These are phyloP conservation scores for Salix dunnii DNA, from an alignment of 345 rosid genomes.

Conservation along the genomic window DNA sequence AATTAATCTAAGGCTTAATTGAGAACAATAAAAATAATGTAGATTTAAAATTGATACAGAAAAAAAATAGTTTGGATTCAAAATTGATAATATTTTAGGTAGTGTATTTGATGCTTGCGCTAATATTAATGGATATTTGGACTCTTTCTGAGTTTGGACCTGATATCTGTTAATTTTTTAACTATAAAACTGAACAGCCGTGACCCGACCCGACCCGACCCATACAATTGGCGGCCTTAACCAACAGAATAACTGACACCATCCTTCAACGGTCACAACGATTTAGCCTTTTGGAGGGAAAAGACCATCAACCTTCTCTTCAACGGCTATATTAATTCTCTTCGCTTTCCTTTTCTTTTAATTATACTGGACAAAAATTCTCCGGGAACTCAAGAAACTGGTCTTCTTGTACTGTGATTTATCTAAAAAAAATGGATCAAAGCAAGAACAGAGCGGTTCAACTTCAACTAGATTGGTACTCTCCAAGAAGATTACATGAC, in stretches of 20 bases:
- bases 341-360: neutral
- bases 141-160: no score
- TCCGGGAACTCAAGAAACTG: neutral
- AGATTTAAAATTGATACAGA: no score
- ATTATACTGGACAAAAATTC: neutral
- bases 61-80: no score
- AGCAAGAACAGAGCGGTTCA: constrained; percentile 1
- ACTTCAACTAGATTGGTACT: constrained; percentile 40
- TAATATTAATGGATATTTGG: no score
- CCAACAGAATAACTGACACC: constrained; percentile 1
- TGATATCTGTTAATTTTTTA: no score
- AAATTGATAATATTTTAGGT: no score
- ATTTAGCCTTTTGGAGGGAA: constrained; percentile 34
- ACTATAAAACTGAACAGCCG: neutral
- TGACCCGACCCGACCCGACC: neutral
- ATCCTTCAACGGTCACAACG: constrained; percentile 14
- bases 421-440: constrained; percentile 31
- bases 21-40: no score
- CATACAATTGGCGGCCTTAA: neutral
- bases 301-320: neutral
- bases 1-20: no score
- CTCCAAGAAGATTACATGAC: constrained; percentile 42
- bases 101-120: no score
- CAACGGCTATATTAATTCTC: neutral
- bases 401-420: neutral